A percentile compares a stretch with the other conserved stretches of the same genome.
Conservation (phyloP, 2,329 filamentous ascomycete species). For the Zymoseptoria pseudotritici region DNA sequence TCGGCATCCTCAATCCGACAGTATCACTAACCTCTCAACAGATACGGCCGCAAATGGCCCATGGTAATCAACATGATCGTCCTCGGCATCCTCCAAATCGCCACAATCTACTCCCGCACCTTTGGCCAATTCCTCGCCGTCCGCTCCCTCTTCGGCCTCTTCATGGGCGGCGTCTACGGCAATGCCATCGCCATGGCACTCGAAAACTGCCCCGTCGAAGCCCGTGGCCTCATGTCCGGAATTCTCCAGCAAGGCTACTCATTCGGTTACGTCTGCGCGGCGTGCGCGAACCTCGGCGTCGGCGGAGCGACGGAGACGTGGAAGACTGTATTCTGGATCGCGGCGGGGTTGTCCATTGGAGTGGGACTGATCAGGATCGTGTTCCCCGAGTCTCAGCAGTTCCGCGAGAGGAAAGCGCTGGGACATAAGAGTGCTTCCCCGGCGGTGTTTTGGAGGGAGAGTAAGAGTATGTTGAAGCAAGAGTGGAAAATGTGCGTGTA, state of each 20-base stretch:
- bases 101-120: conserved; percentile 66
- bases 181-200: conserved; percentile 56
- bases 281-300: conserved; percentile 66
- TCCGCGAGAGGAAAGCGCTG: conserved; percentile 59
- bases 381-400: conserved; percentile 70
- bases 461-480: conserved; percentile 56
- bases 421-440: conserved; percentile 44
- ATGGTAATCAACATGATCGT: conserved; percentile 75
- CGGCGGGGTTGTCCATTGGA: conserved; percentile 57
- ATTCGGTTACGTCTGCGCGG: conserved; percentile 71
- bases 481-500: conserved; percentile 76
- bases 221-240: conserved; percentile 67
- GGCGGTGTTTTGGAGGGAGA: conserved; percentile 60
- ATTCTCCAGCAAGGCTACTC: conserved; percentile 65
- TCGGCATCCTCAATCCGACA: too few species aligned
- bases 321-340: conserved; percentile 62
- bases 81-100: conserved; percentile 62
- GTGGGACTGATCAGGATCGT: conserved; percentile 60
- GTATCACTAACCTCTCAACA: background rate
- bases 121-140: conserved; percentile 62
- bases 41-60: conserved; percentile 47
- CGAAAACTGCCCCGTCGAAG: conserved; percentile 53
- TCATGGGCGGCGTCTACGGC: conserved; percentile 57
- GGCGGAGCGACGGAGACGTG: conserved; percentile 56
- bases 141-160: conserved; percentile 54